A percentile compares a stretch with the other conserved stretches of the same genome.
These are phyloP conservation scores for Exophiala phaeomuriformis DNA, from an alignment of 2,329 filamentous ascomycete genomes.

Conservation along the genomic window DNA sequence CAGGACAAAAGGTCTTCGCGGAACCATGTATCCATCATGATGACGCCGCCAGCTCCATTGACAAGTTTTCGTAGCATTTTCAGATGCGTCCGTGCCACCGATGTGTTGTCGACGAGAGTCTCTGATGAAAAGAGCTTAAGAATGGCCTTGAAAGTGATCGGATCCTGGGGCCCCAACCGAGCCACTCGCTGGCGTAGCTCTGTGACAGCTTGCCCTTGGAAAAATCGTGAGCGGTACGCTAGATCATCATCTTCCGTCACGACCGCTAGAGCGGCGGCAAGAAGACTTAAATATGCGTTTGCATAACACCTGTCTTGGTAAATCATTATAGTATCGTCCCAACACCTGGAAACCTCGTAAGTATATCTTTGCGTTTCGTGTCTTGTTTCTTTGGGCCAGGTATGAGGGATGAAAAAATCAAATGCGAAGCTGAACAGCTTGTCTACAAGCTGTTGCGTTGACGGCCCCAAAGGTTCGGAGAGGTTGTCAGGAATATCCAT, in stretches of 20 bases:
- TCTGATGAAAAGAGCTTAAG: slow-evolving; percentile 25
- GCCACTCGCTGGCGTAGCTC: slow-evolving; percentile 20
- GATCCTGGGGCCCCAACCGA: slow-evolving; percentile 11
- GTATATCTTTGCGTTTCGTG: slow-evolving; percentile 4
- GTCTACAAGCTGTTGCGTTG: slow-evolving; percentile 17
- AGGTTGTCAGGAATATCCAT: slow-evolving; percentile 5
- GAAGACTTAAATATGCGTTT: slow-evolving; percentile 22
- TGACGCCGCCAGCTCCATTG: slow-evolving; percentile 21
- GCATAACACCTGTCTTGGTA: slow-evolving; percentile 22
- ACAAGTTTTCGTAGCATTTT: slow-evolving; percentile 26
- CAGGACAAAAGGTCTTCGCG: slow-evolving; percentile 24
- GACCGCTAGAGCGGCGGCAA: slow-evolving; percentile 18
- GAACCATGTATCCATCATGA: slow-evolving; percentile 25
- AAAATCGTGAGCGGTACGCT: slow-evolving; percentile 20
- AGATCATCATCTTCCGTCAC: slow-evolving; percentile 17
- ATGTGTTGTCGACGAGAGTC: slow-evolving; percentile 24
- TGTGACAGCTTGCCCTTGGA: slow-evolving; percentile 23
- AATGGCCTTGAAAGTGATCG: slow-evolving; percentile 21
- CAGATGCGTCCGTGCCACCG: slow-evolving; percentile 24
- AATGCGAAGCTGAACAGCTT: slow-evolving; percentile 22
- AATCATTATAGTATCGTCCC: slow-evolving; percentile 21
- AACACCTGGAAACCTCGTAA: slow-evolving; percentile 19
- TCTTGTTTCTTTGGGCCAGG: slow-evolving; percentile 21
- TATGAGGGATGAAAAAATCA: slow-evolving; percentile 21
- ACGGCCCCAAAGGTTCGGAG: slow-evolving; percentile 6